phyloP scores from a whole-genome alignment of 2,329 filamentous ascomycete genomes.

The Colletotrichum abscissum region DNA sequence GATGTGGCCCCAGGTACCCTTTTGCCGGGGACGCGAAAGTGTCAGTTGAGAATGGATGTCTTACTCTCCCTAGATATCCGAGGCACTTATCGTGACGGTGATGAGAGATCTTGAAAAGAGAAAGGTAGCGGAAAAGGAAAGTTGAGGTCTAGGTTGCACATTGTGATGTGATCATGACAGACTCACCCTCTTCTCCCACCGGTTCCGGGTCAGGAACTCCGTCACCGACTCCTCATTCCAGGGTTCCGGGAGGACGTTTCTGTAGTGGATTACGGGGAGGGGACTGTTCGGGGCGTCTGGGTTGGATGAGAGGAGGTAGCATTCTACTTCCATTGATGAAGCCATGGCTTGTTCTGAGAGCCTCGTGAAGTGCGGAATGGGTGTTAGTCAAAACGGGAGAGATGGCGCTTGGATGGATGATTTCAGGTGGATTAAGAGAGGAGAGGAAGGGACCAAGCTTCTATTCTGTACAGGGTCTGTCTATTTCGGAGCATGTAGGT shows the following conservation, averaged over 20 bases:
- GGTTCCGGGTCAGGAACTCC: constrained; percentile 33
- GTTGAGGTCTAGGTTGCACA: background rate
- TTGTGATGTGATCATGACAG: background rate
- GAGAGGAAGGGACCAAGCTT: background rate
- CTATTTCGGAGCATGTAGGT: background rate
- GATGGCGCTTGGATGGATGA: background rate
- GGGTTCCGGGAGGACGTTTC: constrained; percentile 36
- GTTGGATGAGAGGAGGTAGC: background rate
- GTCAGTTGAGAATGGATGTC: background rate
- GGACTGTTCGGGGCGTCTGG: constrained; percentile 34
- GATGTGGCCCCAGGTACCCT: constrained; percentile 38
- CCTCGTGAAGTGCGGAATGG: too few species aligned
- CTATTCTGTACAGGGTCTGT: background rate
- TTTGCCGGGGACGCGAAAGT: background rate
- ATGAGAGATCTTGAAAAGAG: background rate
- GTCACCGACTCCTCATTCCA: constrained; percentile 33
- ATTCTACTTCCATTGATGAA: background rate
- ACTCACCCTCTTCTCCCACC: constrained; percentile 39
- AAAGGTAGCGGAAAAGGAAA: background rate
- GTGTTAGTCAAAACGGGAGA: background rate
- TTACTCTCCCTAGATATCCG: too few species aligned
- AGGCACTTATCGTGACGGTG: background rate
- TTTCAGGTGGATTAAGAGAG: background rate
- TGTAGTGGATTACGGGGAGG: constrained; percentile 39
- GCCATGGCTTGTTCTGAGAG: background rate